phyloP scores from a whole-genome alignment of 1,284 basidiomycete genomes.

The Vanrija sp. region DNA sequence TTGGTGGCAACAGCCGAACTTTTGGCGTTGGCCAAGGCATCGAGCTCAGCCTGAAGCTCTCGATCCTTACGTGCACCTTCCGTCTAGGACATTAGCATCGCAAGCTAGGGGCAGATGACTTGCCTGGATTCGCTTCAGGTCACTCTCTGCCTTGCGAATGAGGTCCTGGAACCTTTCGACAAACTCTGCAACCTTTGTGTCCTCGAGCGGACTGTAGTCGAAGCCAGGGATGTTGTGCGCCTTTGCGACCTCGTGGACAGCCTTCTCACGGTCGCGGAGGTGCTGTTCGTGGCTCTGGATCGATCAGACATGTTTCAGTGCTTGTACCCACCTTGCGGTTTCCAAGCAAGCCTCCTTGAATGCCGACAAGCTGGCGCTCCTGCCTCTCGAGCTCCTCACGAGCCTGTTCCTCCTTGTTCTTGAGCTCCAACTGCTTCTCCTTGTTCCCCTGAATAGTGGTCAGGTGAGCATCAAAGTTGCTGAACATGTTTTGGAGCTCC shows the following conservation, averaged over 20 bases:
- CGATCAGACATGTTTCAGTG: neutral
- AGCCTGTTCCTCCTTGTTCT: slow-evolving; percentile 36
- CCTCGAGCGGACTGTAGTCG: slow-evolving; percentile 49
- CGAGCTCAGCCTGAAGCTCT: slow-evolving; percentile 40
- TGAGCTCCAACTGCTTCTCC: slow-evolving; percentile 31
- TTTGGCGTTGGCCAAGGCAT: slow-evolving; percentile 29
- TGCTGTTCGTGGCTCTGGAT: slow-evolving; percentile 68
- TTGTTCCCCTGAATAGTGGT: slow-evolving; percentile 32
- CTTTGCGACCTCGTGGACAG: slow-evolving; percentile 66
- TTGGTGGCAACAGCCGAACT: slow-evolving; percentile 36
- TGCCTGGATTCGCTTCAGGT: slow-evolving; percentile 37
- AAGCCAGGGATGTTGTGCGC: slow-evolving; percentile 72
- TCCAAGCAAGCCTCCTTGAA: slow-evolving; percentile 38
- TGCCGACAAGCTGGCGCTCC: slow-evolving; percentile 32
- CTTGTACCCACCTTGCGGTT: slow-evolving; percentile 40
- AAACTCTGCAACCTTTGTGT: slow-evolving; percentile 36
- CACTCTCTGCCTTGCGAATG: slow-evolving; percentile 34
- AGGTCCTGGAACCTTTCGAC: slow-evolving; percentile 38
- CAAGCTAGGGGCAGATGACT: neutral
- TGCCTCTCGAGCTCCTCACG: slow-evolving; percentile 33
- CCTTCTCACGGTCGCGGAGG: slow-evolving; percentile 66
- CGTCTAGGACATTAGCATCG: slow-evolving; percentile 9
- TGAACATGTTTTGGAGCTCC: slow-evolving; percentile 64
- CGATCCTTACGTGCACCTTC: slow-evolving; percentile 38
- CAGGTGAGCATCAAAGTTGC: slow-evolving; percentile 63